Percentiles rank a stretch among this genome's conserved stretches.
Conservation (phyloP, 192 early-diverging fungal species). For the Phycomyces nitens region DNA sequence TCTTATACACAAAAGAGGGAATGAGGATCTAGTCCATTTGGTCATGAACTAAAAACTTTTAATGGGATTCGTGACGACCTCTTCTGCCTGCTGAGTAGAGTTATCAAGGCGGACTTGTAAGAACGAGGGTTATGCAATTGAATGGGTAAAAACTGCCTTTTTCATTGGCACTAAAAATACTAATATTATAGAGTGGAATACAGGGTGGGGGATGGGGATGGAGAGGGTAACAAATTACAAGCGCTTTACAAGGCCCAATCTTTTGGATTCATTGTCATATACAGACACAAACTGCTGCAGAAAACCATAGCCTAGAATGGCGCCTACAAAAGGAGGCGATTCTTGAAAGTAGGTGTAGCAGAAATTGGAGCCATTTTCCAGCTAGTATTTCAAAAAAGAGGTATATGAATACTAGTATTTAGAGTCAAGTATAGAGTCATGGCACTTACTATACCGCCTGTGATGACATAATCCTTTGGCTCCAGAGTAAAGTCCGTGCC, state of each 20-base stretch:
- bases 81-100: no score
- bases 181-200: not conserved
- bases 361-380: conserved; percentile 1
- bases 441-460: conserved; percentile 3
- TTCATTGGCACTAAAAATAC: conserved; percentile 7
- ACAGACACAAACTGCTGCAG: conserved; percentile 25
- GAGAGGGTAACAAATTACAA: not conserved
- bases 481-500: conserved; percentile 12
- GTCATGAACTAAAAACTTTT: no score
- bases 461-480: conserved; percentile 25
- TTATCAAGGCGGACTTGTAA: no score
- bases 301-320: conserved; percentile 34
- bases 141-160: conserved; percentile 11
- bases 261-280: conserved; percentile 26
- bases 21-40: not conserved
- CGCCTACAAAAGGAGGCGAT: conserved; percentile 12
- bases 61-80: no score
- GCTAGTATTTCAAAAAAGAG: conserved; percentile 21
- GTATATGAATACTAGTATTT: not conserved
- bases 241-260: conserved; percentile 21
- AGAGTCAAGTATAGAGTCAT: not conserved
- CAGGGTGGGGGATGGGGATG: not conserved
- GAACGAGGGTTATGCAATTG: no score
- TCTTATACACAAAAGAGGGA: not conserved
- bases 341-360: conserved; percentile 32